Base-by-base conservation (phyloP, 768 basidiomycete species). In the Pleurotus pulmonarius region DNA sequence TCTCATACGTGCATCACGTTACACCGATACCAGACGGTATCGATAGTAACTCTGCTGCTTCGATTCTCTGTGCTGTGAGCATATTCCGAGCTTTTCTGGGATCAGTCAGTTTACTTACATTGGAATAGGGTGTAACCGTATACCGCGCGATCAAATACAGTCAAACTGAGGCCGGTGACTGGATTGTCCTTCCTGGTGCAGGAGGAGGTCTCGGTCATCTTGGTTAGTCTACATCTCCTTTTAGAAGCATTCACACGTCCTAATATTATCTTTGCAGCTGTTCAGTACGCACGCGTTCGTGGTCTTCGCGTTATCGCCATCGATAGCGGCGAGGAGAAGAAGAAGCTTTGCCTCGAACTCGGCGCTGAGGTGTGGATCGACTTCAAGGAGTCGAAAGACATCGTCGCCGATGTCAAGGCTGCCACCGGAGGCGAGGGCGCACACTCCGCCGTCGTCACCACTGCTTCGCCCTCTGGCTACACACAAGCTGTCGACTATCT, bases 181-280 rank as follows among this genome's bases (percentile, higher is more conserved):
- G 84, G 83, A 74, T 91, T 58, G 86, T 85, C 18, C 73, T 93
- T 46, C 85, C 88, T 9, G 90, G 90, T 44, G 90, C 89, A 2
- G 90, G 88, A 3, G 88, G 88, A 56, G 90, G 92, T 12, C 83
- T 93, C 29, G 92, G 92, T 6, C 89, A 92, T 72, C 79, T 95
- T 26, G 89, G 82, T 85, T 55, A 25, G 66, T 44, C 15, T 3
- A 56, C 18, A 11, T 34, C 24, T 24, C 25, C 11, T n/a, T 13
- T 47, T 22, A 13, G 38, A 13, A 16, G 5, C 8, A 4, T 9
- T 39, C 34, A 7, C n/a, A 29, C 29, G 7, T 40, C 1, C 12
- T 56, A 22, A 47, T 24, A 11, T 44, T 40, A 2, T 24, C 12
- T 46, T 29, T n/a, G 11, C 54, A 82, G 85, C 90, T 22, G 69